Evolutionary conservation across 2,329 filamentous ascomycete genomes (phyloP).

Genomic region (Diaporthe aspalathi): DNA sequence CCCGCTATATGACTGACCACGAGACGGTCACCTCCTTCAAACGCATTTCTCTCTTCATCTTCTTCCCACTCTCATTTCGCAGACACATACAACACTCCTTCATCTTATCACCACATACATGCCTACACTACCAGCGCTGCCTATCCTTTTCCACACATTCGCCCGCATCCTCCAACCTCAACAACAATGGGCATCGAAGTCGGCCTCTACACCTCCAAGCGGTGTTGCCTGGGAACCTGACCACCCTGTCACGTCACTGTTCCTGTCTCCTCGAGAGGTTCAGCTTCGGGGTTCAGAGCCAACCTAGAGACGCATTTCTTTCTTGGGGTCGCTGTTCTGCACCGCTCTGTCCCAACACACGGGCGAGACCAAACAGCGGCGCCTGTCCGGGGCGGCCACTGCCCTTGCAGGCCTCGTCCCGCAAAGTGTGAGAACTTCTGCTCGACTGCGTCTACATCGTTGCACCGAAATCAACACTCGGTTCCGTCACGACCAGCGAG

Average conservation of each 20-base stretch:
- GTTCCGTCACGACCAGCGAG: constrained; percentile 10
- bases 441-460: constrained; percentile 19
- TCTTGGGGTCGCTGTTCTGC: background rate
- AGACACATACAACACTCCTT: background rate
- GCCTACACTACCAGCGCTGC: too few species aligned
- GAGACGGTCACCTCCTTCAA: background rate
- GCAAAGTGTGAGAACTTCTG: constrained; percentile 17
- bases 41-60: background rate
- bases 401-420: constrained; percentile 8
- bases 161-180: background rate
- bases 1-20: background rate
- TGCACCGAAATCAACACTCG: background rate
- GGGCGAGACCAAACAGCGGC: background rate
- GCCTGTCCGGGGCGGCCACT: constrained; percentile 5
- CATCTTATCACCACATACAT: background rate
- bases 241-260: background rate
- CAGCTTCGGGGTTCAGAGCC: constrained; percentile 27
- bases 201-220: constrained; percentile 37
- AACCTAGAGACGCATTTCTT: constrained; percentile 31
- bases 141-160: background rate
- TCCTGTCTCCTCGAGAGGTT: background rate
- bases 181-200: constrained; percentile 25
- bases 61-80: background rate
- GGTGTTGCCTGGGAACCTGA: constrained; percentile 39
- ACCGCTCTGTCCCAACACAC: constrained; percentile 4